Percentiles rank a stretch among this genome's conserved stretches.
Evolutionary conservation across 78 protist species (phyloP).

Genomic region (Chrysochromulina tobinii): DNA sequence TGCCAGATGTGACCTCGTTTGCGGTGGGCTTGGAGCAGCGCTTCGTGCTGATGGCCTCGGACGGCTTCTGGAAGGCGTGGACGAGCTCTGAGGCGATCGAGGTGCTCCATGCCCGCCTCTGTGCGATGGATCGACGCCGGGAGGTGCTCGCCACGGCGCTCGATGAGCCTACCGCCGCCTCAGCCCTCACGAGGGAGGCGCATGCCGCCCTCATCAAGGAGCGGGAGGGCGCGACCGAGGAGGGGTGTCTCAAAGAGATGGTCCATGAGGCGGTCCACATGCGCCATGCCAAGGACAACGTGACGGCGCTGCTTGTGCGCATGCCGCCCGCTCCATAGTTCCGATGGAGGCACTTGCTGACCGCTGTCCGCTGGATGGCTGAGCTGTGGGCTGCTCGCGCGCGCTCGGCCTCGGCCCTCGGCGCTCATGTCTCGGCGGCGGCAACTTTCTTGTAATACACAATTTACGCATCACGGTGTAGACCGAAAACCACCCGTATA

Average conservation of each 20-base stretch:
- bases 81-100: background rate
- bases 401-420: too few species aligned
- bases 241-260: background rate
- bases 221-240: background rate
- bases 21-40: background rate
- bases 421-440: too few species aligned
- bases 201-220: background rate
- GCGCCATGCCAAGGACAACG: background rate
- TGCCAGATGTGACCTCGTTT: constrained; percentile 2
- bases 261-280: background rate
- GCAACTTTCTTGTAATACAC: too few species aligned
- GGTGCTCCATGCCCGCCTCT: background rate
- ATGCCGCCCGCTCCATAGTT: too few species aligned
- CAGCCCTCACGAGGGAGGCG: background rate
- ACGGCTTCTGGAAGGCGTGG: background rate
- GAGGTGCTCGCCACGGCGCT: background rate
- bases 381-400: too few species aligned
- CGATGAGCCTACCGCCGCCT: background rate
- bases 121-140: background rate
- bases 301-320: background rate
- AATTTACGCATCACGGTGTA: too few species aligned
- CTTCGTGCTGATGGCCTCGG: constrained; percentile 1
- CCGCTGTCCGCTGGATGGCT: too few species aligned
- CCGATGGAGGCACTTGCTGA: too few species aligned
- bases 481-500: too few species aligned